Conservation (phyloP, 164 flowering plant species). For the Liquidambar formosana region DNA sequence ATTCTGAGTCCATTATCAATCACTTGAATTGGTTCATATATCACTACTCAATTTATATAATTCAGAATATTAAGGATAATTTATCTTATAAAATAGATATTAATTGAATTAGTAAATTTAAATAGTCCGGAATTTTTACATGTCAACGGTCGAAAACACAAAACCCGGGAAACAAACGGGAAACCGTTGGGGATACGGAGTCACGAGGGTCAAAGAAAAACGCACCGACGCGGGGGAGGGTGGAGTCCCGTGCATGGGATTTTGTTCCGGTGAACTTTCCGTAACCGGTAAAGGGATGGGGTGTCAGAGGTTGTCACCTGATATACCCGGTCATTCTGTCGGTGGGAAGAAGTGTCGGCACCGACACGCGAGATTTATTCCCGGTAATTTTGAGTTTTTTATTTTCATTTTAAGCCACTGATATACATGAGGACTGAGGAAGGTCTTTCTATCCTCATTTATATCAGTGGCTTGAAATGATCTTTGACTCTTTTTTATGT, state of each 20-base stretch:
- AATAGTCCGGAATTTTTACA: no score
- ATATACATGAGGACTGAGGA: neutral
- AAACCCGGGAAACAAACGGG: constrained; percentile 1
- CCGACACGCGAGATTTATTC: constrained; percentile 37
- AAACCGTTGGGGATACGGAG: constrained; percentile 18
- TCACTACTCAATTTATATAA: no score
- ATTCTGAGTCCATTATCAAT: no score
- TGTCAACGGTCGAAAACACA: constrained; percentile 12
- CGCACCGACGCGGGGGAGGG: constrained; percentile 28
- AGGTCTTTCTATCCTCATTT: neutral
- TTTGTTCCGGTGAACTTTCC: constrained; percentile 1
- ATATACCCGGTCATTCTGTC: constrained; percentile 26
- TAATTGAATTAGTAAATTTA: neutral
- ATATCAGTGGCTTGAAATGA: no score
- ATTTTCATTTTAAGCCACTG: neutral
- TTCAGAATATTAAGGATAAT: no score
- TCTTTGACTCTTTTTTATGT: no score
- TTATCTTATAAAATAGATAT: no score
- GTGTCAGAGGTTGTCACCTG: constrained; percentile 12
- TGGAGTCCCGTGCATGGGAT: neutral
- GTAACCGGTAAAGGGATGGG: constrained; percentile 7
- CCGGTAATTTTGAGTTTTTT: constrained; percentile 31
- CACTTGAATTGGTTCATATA: no score
- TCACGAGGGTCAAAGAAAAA: constrained; percentile 19
- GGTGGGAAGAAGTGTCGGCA: constrained; percentile 34